Evolutionary conservation across 352 stramenopile species (phyloP).

Genomic region (Pythium apleroticum): DNA sequence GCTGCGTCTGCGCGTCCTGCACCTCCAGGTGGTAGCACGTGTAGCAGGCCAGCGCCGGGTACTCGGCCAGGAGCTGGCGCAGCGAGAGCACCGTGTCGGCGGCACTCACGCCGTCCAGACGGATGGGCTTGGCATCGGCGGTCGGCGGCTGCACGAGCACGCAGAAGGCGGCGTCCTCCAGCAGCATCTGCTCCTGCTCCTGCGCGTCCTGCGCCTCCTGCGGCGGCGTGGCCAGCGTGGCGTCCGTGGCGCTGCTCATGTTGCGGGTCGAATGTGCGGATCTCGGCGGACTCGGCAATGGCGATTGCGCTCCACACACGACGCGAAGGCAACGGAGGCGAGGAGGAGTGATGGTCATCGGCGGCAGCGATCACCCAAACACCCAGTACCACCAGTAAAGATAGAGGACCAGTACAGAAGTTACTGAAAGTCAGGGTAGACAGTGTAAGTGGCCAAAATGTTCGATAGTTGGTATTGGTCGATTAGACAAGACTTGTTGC

Average conservation of each 20-base stretch:
- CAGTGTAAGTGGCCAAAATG: too few species aligned
- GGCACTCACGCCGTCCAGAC: slow-evolving; percentile 68
- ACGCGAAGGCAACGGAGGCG: slow-evolving; percentile 13
- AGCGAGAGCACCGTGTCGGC: slow-evolving; percentile 81
- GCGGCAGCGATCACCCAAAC: slow-evolving; percentile 24
- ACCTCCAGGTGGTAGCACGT: slow-evolving; percentile 87
- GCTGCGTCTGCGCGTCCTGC: slow-evolving; percentile 21
- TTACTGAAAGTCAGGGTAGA: too few species aligned
- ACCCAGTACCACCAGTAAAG: slow-evolving; percentile 8
- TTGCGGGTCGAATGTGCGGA: not conserved
- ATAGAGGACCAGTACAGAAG: slow-evolving; percentile 21
- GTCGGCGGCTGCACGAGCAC: slow-evolving; percentile 55
- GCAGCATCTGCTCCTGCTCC: slow-evolving; percentile 21
- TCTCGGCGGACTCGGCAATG: slow-evolving; percentile 19
- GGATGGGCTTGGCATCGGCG: slow-evolving; percentile 33
- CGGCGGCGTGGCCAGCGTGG: not conserved
- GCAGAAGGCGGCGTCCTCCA: slow-evolving; percentile 53
- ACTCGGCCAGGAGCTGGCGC: slow-evolving; percentile 82
- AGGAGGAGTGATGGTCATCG: slow-evolving; percentile 23
- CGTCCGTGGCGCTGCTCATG: slow-evolving; percentile 5
- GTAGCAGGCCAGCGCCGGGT: slow-evolving; percentile 78
- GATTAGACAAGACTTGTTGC: not conserved
- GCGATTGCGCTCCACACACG: slow-evolving; percentile 19
- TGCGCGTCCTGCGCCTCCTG: slow-evolving; percentile 20
- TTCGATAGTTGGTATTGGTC: slow-evolving; percentile 17